Conservation (phyloP, 345 rosid genomes). For the Rhizophora mangle region DNA sequence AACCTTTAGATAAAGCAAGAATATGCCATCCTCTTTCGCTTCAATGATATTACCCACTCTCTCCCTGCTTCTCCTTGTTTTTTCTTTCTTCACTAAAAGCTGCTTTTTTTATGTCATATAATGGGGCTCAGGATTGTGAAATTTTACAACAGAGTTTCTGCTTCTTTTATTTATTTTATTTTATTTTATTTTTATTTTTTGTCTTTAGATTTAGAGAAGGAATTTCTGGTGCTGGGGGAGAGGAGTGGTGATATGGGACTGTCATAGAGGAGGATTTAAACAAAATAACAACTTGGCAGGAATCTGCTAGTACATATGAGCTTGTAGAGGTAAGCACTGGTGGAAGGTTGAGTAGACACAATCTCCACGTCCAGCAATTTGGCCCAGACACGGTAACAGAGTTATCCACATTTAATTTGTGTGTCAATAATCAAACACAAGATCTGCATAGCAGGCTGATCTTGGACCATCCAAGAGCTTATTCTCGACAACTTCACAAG, state of each 20-base stretch:
- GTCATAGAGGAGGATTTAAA: neutral
- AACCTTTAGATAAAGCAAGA: too few species aligned
- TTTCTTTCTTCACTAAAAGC: neutral
- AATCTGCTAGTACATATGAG: constrained; percentile 66
- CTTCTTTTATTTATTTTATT: neutral
- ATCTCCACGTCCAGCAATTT: constrained; percentile 79
- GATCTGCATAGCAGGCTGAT: constrained; percentile 83
- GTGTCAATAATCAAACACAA: constrained; percentile 67
- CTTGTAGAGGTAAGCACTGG: constrained; percentile 92
- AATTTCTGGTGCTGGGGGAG: neutral
- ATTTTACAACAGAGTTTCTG: neutral
- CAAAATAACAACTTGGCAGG: constrained; percentile 35
- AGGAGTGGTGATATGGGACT: neutral
- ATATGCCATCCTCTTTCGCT: neutral
- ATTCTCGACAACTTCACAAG: constrained; percentile 79
- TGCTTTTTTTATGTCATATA: neutral
- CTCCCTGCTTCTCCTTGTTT: neutral
- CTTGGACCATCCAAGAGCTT: constrained; percentile 87
- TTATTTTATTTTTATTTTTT: too few species aligned
- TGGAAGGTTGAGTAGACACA: constrained; percentile 88
- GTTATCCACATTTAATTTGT: constrained; percentile 73
- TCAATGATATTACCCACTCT: neutral
- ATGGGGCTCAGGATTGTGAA: neutral
- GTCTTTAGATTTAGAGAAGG: neutral
- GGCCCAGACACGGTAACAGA: constrained; percentile 89